Base-by-base conservation (phyloP, 352 stramenopile species). In the Phytopythium chamaehyphon region DNA sequence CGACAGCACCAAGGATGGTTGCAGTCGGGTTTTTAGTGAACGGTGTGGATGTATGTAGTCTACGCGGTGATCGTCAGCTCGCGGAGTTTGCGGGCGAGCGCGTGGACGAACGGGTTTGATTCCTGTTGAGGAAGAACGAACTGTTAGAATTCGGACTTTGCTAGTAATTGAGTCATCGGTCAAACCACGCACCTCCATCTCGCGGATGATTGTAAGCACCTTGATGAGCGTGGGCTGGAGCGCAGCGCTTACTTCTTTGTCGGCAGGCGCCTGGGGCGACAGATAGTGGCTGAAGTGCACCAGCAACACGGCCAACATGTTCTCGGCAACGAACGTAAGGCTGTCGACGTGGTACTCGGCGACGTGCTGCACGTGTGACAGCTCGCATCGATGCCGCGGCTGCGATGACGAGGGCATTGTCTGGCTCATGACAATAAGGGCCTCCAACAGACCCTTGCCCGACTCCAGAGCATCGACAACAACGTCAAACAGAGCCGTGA, bases 341-440 rank as follows among this genome's bases (percentile, higher is more conserved):
- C 78, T 91, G 49, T 93, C 83, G 16, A 56, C 55, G 60, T 93
- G 74, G 52, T 91, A 89, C 57, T 89, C 80, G n/a, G 86, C 47
- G 51, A 89, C 64, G 59, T 64, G 80, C 51, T 76, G 63, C 40
- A 74, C 31, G 22, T 61, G 55, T 31, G 61, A 55, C 40, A 47
- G 69, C n/a, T 46, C 54, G 33, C 47, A 33, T 24, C 44, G 26
- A 14, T 40, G 19, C 11, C n/a, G 38, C 42, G 31, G 8, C 18
- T 44, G 11, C 1, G 54, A 66, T 26, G 57, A 57, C 47, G 59
- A 47, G 9, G 54, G 61, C 18, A 43, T 55, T 15, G 62, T 47
- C 6, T 53, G 40, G 40, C 45, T 54, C 11, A 61, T 3, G 55
- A 33, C 40, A 39, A 47, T 28, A 2, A 81, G 58, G 19, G 65